These are phyloP conservation scores for Pseudogymnoascus sp. DNA, from an alignment of 2,329 filamentous ascomycete genomes.

Conservation along the genomic window DNA sequence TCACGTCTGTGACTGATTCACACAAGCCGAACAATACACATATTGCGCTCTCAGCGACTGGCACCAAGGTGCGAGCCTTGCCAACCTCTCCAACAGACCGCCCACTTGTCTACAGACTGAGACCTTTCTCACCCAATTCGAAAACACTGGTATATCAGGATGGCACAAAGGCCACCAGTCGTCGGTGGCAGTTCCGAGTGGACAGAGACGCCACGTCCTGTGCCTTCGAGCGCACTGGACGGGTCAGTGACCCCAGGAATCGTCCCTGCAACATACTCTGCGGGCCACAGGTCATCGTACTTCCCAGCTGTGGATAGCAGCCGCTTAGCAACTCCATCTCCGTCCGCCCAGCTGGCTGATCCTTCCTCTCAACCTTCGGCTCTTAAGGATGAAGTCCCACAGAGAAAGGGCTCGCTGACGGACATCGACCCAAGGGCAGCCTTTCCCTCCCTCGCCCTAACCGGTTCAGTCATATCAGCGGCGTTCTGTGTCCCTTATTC, in stretches of 20 bases:
- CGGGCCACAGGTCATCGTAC: background rate
- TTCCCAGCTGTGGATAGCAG: slow-evolving; percentile 15
- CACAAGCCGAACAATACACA: background rate
- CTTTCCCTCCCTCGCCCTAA: slow-evolving; percentile 50
- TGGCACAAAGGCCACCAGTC: background rate
- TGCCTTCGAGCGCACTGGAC: background rate
- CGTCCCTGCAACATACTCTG: background rate
- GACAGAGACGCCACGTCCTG: background rate
- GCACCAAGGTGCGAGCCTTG: slow-evolving; percentile 1
- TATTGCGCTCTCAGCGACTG: background rate
- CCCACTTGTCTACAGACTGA: background rate
- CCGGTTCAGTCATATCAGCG: slow-evolving; percentile 58
- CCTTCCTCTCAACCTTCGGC: slow-evolving; percentile 30
- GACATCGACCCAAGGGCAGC: slow-evolving; percentile 45
- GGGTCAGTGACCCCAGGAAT: background rate
- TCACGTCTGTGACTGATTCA: slow-evolving; percentile 1
- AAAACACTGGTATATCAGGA: background rate
- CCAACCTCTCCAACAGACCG: background rate
- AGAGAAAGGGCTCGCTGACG: slow-evolving; percentile 38
- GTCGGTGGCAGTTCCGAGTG: background rate
- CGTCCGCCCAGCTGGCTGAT: slow-evolving; percentile 36
- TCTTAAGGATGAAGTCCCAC: slow-evolving; percentile 24
- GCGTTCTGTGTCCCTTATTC: slow-evolving; percentile 57
- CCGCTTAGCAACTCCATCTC: slow-evolving; percentile 35
- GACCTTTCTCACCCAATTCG: background rate